Conservation (phyloP, 2,329 filamentous ascomycete species). For the Diaporthe humulicola region DNA sequence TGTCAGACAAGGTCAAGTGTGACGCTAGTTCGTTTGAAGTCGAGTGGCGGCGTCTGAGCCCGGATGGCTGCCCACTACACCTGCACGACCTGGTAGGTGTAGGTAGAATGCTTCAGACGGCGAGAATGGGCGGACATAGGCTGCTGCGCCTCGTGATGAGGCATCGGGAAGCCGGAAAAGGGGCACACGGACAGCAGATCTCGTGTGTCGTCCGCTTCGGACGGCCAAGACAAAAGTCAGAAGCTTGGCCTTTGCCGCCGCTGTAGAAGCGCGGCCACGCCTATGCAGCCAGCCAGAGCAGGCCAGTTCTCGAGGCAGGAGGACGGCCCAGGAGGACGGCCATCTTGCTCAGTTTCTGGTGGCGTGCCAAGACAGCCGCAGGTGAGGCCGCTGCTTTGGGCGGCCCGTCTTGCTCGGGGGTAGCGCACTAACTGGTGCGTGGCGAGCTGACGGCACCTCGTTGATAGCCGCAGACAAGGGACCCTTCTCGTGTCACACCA, state of each 20-base stretch:
- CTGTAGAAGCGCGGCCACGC: background rate
- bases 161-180: background rate
- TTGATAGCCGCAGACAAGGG: background rate
- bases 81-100: too few species aligned
- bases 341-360: constrained; percentile 15
- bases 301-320: background rate
- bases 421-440: background rate
- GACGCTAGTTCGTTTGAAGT: constrained; percentile 34
- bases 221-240: constrained; percentile 17
- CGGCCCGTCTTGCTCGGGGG: background rate
- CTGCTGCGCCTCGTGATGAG: constrained; percentile 16
- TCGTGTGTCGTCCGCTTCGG: constrained; percentile 21
- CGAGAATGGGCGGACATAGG: too few species aligned
- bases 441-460: background rate
- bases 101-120: constrained; percentile 4
- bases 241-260: background rate
- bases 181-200: background rate
- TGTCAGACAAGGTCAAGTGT: constrained; percentile 24
- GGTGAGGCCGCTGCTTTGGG: background rate
- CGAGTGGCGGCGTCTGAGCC: constrained; percentile 10
- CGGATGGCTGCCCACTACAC: background rate
- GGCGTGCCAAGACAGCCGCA: constrained; percentile 28
- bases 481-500: constrained; percentile 9
- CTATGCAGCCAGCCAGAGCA: background rate
- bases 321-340: background rate